Evolutionary conservation across 2,329 filamentous ascomycete species (phyloP).

Genomic region (Rhynchosporium secalis): DNA sequence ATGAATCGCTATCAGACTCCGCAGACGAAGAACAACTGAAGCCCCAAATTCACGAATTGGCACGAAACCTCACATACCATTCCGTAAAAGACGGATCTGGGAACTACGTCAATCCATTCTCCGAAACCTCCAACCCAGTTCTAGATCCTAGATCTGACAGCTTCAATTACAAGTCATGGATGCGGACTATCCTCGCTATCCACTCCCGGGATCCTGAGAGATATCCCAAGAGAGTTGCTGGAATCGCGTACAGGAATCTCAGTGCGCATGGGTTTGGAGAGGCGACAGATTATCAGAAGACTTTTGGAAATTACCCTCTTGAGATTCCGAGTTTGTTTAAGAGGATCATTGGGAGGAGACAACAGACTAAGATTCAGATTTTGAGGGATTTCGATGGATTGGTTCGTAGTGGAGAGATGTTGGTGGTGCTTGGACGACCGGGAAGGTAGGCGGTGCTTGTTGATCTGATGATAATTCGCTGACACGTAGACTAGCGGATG

Average conservation of each 20-base stretch:
- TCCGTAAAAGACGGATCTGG: constrained; percentile 31
- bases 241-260: constrained; percentile 66
- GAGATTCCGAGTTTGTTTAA: constrained; percentile 48
- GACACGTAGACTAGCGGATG: constrained; percentile 51
- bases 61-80: constrained; percentile 32
- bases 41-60: constrained; percentile 30
- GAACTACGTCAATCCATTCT: constrained; percentile 51
- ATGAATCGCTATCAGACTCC: constrained; percentile 23
- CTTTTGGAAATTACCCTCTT: constrained; percentile 61
- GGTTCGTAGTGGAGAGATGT: constrained; percentile 63
- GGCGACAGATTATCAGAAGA: constrained; percentile 70
- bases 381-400: constrained; percentile 64
- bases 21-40: constrained; percentile 29
- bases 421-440: constrained; percentile 68
- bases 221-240: constrained; percentile 58
- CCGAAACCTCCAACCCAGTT: constrained; percentile 48
- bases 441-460: constrained; percentile 38
- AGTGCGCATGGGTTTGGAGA: constrained; percentile 69
- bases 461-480: background rate
- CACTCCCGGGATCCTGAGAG: constrained; percentile 52
- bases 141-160: constrained; percentile 54
- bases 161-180: constrained; percentile 59
- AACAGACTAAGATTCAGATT: constrained; percentile 56
- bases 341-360: constrained; percentile 52
- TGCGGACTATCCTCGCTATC: constrained; percentile 54